Base-by-base conservation (phyloP, 495 filamentous ascomycete genomes). In the Penicillium paradoxum region DNA sequence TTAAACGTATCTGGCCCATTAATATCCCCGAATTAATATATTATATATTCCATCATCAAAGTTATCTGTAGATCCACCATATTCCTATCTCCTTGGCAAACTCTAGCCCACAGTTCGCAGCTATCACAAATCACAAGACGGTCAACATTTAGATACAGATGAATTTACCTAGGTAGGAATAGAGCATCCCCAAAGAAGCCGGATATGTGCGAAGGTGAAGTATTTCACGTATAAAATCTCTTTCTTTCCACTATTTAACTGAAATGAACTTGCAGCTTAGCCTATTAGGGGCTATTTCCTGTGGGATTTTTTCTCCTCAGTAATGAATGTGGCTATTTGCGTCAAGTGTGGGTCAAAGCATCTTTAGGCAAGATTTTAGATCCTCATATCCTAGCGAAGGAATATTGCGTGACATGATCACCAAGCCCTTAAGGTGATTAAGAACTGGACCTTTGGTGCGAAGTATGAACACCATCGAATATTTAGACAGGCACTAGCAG, bases 261-360 rank as follows among this genome's bases (percentile, higher is more conserved):
- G 47, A 63, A 38, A 13, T 33, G 6, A 21, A 29, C 10, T 22
- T 41, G 25, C 32, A 76, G 71, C 42, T 50, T 77, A n/a, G 76
- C 75, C 0, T 72, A 67, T 39, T 70, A 73, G 7, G 73, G 76
- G 58, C n/a, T 77, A 2, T 77, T 69, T 42, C 45, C 77, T 18
- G 54, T 56, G 8, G 59, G 48, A 0, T 27, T 79, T 1, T 50
- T 74, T 6, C 56, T 70, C 0, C 59, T 59, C 1, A 78, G 74
- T 49, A 68, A 74, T 1, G n/a, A n/a, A 54, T 78, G 25, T 66
- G 73, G 45, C 41, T 74, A 10, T 63, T 62, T 41, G 67, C 76
- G 15, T 72, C 65, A 4, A 60, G 53, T 0, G 45, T 48, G 36
- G 56, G 52, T 25, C 63, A 73, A 47, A 58, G 76, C 33, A 53